Percentiles rank a stretch among this genome's conserved stretches.
Evolutionary conservation across 2,329 filamentous ascomycete species (phyloP).

Genomic region (Tothia fuscella): DNA sequence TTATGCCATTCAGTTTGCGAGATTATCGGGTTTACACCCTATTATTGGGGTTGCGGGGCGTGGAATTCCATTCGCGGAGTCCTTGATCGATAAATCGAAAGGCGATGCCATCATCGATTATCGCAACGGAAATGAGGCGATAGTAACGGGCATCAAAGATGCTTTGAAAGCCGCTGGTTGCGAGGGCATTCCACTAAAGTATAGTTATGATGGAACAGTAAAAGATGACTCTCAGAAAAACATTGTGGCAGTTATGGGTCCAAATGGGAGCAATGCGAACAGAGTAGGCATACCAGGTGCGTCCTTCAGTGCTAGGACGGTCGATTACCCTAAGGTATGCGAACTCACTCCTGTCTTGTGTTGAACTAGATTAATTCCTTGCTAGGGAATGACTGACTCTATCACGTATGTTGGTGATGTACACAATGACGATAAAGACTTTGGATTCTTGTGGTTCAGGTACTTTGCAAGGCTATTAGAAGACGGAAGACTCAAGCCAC

Average conservation of each 20-base stretch:
- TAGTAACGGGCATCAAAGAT: constrained; percentile 20
- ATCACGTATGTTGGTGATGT: constrained; percentile 8
- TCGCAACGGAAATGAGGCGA: constrained; percentile 26
- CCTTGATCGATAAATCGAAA: constrained; percentile 39
- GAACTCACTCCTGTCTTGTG: constrained; percentile 14
- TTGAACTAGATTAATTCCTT: constrained; percentile 15
- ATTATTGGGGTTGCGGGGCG: constrained; percentile 48
- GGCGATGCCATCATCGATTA: constrained; percentile 51
- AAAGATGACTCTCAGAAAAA: constrained; percentile 19
- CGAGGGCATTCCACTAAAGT: constrained; percentile 18
- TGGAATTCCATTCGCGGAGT: constrained; percentile 38
- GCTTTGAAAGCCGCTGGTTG: constrained; percentile 13
- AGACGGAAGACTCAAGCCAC: constrained; percentile 25
- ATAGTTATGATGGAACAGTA: constrained; percentile 21
- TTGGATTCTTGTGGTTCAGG: constrained; percentile 23
- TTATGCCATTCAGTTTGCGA: constrained; percentile 46
- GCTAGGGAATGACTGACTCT: neutral
- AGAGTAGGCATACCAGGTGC: constrained; percentile 33
- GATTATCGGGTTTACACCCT: constrained; percentile 45
- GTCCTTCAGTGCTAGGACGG: constrained; percentile 15
- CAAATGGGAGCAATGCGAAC: constrained; percentile 22
- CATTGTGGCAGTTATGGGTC: constrained; percentile 32
- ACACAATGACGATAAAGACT: constrained; percentile 17
- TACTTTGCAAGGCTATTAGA: constrained; percentile 21
- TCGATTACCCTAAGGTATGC: neutral